A percentile compares a stretch with the other conserved stretches of the same genome.
These are phyloP conservation scores for Agrocybe praecox DNA, from an alignment of 768 basidiomycete genomes.

Conservation along the genomic window DNA sequence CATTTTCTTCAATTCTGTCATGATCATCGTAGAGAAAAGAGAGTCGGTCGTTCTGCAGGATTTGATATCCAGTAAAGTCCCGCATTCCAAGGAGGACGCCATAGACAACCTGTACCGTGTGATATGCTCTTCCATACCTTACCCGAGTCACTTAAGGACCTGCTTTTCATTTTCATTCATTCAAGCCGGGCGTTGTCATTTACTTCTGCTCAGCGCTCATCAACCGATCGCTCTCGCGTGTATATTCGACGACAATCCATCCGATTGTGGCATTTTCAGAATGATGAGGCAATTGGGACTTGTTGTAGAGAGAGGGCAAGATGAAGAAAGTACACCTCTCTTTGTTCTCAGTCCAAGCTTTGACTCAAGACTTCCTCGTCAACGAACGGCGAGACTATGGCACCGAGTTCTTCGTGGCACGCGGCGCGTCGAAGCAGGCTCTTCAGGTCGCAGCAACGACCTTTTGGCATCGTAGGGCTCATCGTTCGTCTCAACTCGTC, in stretches of 20 bases:
- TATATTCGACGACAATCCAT: background rate
- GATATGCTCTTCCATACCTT: background rate
- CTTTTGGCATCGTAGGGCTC: no score
- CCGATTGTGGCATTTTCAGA: background rate
- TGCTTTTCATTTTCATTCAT: background rate
- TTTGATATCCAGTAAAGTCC: background rate
- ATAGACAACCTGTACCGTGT: constrained; percentile 1
- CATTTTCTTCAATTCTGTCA: background rate
- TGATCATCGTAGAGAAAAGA: background rate
- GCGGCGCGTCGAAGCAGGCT: background rate
- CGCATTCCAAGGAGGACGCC: background rate
- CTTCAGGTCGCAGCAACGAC: background rate
- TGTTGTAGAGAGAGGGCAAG: background rate
- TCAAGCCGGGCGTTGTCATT: background rate
- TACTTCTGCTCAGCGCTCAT: background rate
- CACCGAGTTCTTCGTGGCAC: background rate
- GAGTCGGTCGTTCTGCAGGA: background rate
- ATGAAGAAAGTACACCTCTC: background rate
- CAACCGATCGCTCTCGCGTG: background rate
- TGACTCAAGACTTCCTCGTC: background rate
- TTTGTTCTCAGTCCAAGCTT: background rate
- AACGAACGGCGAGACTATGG: background rate
- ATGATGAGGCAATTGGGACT: background rate
- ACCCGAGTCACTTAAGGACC: background rate
- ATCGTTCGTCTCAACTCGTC: no score